Conservation (phyloP, 176 grass and related monocot species). For the Musa schizocarpa region DNA sequence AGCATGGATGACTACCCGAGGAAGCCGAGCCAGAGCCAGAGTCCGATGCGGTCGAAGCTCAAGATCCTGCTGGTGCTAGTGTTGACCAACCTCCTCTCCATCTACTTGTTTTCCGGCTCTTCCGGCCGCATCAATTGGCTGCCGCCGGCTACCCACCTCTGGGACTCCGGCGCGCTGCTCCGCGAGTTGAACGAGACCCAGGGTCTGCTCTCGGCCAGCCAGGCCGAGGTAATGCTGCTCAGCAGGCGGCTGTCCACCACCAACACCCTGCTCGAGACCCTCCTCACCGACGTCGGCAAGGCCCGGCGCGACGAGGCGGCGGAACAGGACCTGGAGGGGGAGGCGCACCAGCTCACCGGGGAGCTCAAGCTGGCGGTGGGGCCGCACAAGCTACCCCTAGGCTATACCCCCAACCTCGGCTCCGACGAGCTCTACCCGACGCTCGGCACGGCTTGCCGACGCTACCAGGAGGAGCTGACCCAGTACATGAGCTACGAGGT, state of each 20-base stretch:
- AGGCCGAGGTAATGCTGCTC: constrained; percentile 27
- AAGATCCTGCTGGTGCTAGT: constrained; percentile 22
- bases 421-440: constrained; percentile 35
- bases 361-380: constrained; percentile 41
- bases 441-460: constrained; percentile 35
- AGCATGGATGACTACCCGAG: constrained; percentile 34
- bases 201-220: constrained; percentile 20
- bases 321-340: not conserved
- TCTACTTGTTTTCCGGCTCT: constrained; percentile 19
- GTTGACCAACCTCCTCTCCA: constrained; percentile 16
- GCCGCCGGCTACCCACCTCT: constrained; percentile 20
- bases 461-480: constrained; percentile 34
- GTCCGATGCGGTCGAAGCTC: constrained; percentile 14
- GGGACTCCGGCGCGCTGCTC: constrained; percentile 29
- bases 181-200: constrained; percentile 50
- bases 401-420: constrained; percentile 44
- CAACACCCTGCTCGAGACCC: constrained; percentile 47
- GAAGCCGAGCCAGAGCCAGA: constrained; percentile 22
- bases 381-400: constrained; percentile 44
- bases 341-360: constrained; percentile 19
- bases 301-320: not conserved
- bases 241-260: constrained; percentile 27
- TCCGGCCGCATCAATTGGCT: not conserved
- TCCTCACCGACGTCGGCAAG: constrained; percentile 20
- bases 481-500: constrained; percentile 36